Conservation (phyloP, 768 basidiomycete genomes). For the Omphalotus guepiniiformis region DNA sequence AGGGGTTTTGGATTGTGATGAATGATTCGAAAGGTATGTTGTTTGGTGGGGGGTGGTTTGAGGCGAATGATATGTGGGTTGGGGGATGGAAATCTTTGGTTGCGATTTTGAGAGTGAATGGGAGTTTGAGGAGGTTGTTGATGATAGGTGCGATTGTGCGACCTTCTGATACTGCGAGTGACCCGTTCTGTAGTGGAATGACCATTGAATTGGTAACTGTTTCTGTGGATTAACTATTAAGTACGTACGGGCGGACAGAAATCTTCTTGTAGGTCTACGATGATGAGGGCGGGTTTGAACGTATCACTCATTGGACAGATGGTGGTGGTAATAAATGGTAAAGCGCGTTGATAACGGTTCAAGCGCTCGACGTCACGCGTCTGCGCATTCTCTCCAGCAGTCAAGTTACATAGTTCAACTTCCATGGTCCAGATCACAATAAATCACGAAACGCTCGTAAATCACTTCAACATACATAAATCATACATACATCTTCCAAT, state of each 20-base stretch:
- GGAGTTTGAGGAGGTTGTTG: slow-evolving; percentile 52
- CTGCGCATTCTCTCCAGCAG: too few relatives aligned
- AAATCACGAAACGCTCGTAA: too few relatives aligned
- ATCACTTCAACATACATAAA: too few relatives aligned
- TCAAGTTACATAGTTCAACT: too few relatives aligned
- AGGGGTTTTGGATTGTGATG: slow-evolving; percentile 23
- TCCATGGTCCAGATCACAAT: too few relatives aligned
- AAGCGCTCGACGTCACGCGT: too few relatives aligned
- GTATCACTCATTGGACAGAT: not conserved
- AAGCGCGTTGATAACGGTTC: too few relatives aligned
- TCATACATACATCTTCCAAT: too few relatives aligned
- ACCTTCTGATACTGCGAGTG: slow-evolving; percentile 66
- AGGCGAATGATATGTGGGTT: slow-evolving; percentile 67
- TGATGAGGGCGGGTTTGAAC: slow-evolving; percentile 51
- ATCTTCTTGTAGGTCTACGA: slow-evolving; percentile 83
- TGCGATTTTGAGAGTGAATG: slow-evolving; percentile 48
- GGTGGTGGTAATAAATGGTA: too few relatives aligned
- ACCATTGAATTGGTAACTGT: not conserved
- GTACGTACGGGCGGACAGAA: slow-evolving; percentile 47
- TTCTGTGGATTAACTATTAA: not conserved
- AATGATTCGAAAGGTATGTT: slow-evolving; percentile 19
- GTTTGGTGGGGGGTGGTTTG: slow-evolving; percentile 28
- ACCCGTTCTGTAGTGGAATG: slow-evolving; percentile 33
- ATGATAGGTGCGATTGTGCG: slow-evolving; percentile 52
- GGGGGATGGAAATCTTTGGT: slow-evolving; percentile 58